These are phyloP conservation scores for Linanthus parryae DNA, from an alignment of 148 eudicot species.

Conservation along the genomic window DNA sequence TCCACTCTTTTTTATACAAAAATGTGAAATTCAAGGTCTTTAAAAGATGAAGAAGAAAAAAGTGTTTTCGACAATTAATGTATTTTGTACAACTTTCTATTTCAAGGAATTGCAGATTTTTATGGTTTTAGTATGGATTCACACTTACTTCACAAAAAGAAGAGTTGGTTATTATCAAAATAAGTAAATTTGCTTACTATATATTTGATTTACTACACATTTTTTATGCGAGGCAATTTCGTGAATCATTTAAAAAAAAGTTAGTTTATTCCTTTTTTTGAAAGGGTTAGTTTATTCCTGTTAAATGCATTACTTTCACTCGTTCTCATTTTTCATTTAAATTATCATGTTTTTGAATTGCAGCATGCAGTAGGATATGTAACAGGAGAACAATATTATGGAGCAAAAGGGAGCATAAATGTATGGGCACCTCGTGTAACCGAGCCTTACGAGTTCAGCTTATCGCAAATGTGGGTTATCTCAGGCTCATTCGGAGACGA, in stretches of 20 bases:
- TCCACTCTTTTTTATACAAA: not conserved
- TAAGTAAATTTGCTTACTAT: not conserved
- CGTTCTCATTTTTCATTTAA: not conserved
- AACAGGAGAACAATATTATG: constrained; percentile 77
- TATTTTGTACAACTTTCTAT: not conserved
- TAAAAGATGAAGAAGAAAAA: not conserved
- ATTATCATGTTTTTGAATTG: constrained; percentile 7
- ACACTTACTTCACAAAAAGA: not conserved
- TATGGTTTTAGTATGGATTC: too few species aligned
- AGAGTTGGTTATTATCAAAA: not conserved
- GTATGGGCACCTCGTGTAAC: constrained; percentile 84
- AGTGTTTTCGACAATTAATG: not conserved
- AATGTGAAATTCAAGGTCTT: not conserved
- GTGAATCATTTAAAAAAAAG: not conserved
- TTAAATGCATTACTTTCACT: not conserved
- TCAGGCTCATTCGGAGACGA: constrained; percentile 95
- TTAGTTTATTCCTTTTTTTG: too few species aligned
- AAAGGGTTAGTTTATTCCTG: not conserved
- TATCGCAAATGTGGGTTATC: constrained; percentile 92
- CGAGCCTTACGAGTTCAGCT: constrained; percentile 78
- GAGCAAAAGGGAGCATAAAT: constrained; percentile 87
- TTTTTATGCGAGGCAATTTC: not conserved
- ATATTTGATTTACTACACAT: not conserved
- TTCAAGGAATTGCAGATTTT: too few species aligned
- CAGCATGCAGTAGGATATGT: constrained; percentile 99